phyloP scores from a whole-genome alignment of 768 basidiomycete genomes.

The Asterophora parasitica region DNA sequence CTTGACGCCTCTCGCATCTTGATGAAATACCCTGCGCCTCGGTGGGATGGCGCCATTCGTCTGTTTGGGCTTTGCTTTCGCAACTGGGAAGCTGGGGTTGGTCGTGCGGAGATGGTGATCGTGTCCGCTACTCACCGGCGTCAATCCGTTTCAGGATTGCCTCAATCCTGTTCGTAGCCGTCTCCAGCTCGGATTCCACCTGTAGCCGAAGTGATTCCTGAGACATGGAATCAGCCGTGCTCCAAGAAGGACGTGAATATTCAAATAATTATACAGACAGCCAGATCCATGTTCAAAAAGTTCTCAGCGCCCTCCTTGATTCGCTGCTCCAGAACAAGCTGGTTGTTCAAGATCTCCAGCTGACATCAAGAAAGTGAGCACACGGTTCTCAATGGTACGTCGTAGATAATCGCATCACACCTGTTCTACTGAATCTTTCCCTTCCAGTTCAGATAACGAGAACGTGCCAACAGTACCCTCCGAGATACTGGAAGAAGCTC shows the following conservation, averaged over 20 bases:
- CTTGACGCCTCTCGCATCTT: slow-evolving; percentile 12
- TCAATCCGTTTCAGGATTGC: slow-evolving; percentile 58
- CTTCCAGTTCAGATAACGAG: slow-evolving; percentile 40
- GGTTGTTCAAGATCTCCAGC: slow-evolving; percentile 64
- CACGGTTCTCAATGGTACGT: background rate
- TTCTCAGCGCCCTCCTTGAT: slow-evolving; percentile 94
- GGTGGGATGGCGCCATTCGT: slow-evolving; percentile 11
- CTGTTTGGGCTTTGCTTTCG: slow-evolving; percentile 22
- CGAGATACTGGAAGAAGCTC: slow-evolving; percentile 1
- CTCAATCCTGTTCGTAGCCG: slow-evolving; percentile 70
- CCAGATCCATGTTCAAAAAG: slow-evolving; percentile 64
- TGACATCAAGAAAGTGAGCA: slow-evolving; percentile 21
- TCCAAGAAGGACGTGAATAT: background rate
- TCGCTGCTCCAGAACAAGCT: slow-evolving; percentile 69
- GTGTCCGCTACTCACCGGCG: slow-evolving; percentile 34
- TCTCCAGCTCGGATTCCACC: slow-evolving; percentile 74
- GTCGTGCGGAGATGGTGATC: background rate
- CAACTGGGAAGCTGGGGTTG: slow-evolving; percentile 23
- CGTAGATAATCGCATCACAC: slow-evolving; percentile 20
- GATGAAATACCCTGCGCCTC: slow-evolving; percentile 18
- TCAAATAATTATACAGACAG: slow-evolving; percentile 31
- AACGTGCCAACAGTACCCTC: slow-evolving; percentile 21
- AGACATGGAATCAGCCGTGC: background rate
- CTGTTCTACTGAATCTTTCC: slow-evolving; percentile 43
- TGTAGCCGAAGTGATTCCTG: slow-evolving; percentile 64